phyloP scores from a whole-genome alignment of 257 asterid species.

The Solanum etuberosum region DNA sequence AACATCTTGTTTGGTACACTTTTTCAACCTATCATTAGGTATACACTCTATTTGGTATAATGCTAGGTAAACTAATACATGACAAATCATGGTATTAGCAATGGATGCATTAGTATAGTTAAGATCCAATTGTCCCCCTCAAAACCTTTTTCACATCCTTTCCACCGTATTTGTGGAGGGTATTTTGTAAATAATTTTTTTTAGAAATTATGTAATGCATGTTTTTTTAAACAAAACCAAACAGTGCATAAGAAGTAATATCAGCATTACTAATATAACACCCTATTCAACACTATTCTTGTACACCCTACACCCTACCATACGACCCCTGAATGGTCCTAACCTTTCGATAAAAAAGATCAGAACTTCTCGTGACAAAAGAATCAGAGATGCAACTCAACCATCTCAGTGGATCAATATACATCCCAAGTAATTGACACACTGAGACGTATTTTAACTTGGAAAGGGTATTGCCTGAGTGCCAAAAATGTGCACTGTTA shows the following conservation, averaged over 20 bases:
- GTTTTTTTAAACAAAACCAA: not conserved
- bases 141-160: not conserved
- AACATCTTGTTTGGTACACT: not conserved
- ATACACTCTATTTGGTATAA: not conserved
- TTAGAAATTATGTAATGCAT: not conserved
- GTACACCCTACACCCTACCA: not conserved
- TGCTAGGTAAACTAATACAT: not conserved
- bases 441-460: not conserved
- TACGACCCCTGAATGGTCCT: not conserved
- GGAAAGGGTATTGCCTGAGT: not conserved
- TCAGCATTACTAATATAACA: not conserved
- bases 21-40: not conserved
- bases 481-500: not conserved
- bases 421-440: not conserved
- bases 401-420: not conserved
- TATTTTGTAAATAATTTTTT: not conserved
- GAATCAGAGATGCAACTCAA: not conserved
- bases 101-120: not conserved
- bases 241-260: not conserved
- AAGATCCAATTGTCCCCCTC: not conserved
- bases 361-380: not conserved
- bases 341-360: not conserved
- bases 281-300: not conserved
- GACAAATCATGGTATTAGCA: not conserved
- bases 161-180: not conserved